Conservation (phyloP, 140 eudicot species). For the Ambrosia hybrid region DNA sequence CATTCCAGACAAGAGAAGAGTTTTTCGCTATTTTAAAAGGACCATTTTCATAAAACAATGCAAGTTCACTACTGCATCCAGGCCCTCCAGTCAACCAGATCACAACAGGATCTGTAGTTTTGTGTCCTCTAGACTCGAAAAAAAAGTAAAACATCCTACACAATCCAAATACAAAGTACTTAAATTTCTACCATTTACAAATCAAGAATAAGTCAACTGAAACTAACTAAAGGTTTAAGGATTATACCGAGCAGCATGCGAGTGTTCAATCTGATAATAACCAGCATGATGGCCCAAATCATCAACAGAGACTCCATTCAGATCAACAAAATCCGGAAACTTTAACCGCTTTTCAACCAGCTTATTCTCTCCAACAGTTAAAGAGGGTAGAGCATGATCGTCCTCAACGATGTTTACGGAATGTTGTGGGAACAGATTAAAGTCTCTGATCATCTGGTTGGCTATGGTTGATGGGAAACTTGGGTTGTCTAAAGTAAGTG, state of each 20-base stretch:
- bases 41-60: slow-evolving; percentile 93
- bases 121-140: not conserved
- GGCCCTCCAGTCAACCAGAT: slow-evolving; percentile 99
- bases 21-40: slow-evolving; percentile 81
- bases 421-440: slow-evolving; percentile 74
- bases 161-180: not conserved
- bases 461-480: slow-evolving; percentile 47
- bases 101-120: slow-evolving; percentile 74
- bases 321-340: slow-evolving; percentile 50
- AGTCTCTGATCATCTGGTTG: slow-evolving; percentile 58
- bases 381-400: slow-evolving; percentile 5
- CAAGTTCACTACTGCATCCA: slow-evolving; percentile 98
- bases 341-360: slow-evolving; percentile 68
- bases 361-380: slow-evolving; percentile 24
- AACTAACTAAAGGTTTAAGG: not conserved
- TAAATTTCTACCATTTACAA: not conserved
- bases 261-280: slow-evolving; percentile 72
- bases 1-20: slow-evolving; percentile 82
- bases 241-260: slow-evolving; percentile 70
- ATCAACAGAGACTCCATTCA: slow-evolving; percentile 43
- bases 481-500: slow-evolving; percentile 34
- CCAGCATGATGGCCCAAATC: slow-evolving; percentile 95
- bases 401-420: slow-evolving; percentile 52
- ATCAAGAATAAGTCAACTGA: not conserved
- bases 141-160: not conserved